These are phyloP conservation scores for Dactylellina drechsleri DNA, from an alignment of 2,329 filamentous ascomycete genomes.

Conservation along the genomic window DNA sequence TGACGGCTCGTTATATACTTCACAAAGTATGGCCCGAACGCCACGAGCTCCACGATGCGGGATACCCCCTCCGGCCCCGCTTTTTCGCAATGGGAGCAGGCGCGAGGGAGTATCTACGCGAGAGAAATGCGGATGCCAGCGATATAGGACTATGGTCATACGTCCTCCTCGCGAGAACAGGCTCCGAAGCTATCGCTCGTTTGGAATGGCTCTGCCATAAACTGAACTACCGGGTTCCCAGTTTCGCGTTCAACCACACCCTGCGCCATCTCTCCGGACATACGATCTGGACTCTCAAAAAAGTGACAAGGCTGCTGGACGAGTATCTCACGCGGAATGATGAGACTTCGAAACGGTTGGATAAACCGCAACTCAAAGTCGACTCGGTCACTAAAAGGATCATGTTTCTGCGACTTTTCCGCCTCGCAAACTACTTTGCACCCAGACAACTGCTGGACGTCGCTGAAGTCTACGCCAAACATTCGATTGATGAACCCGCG, in stretches of 20 bases:
- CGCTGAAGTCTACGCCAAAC: slow-evolving; percentile 41
- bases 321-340: slow-evolving; percentile 28
- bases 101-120: slow-evolving; percentile 25
- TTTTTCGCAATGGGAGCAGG: slow-evolving; percentile 13
- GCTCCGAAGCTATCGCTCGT: slow-evolving; percentile 29
- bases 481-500: slow-evolving; percentile 40
- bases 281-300: slow-evolving; percentile 19
- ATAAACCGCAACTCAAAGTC: slow-evolving; percentile 14
- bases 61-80: slow-evolving; percentile 26
- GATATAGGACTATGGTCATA: slow-evolving; percentile 37
- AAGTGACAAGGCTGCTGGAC: slow-evolving; percentile 21
- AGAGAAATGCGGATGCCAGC: slow-evolving; percentile 25
- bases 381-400: slow-evolving; percentile 43
- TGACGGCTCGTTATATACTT: slow-evolving; percentile 33
- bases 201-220: slow-evolving; percentile 39
- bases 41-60: slow-evolving; percentile 24
- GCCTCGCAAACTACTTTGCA: slow-evolving; percentile 40
- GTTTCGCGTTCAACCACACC: slow-evolving; percentile 34
- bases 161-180: slow-evolving; percentile 35
- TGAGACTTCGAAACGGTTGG: slow-evolving; percentile 22
- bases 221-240: slow-evolving; percentile 33
- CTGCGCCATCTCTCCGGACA: slow-evolving; percentile 49
- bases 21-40: slow-evolving; percentile 43
- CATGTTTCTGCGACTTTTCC: slow-evolving; percentile 45
- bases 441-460: slow-evolving; percentile 26